These are phyloP conservation scores for Boletus rubescentipes DNA, from an alignment of 768 basidiomycete species.

Conservation along the genomic window DNA sequence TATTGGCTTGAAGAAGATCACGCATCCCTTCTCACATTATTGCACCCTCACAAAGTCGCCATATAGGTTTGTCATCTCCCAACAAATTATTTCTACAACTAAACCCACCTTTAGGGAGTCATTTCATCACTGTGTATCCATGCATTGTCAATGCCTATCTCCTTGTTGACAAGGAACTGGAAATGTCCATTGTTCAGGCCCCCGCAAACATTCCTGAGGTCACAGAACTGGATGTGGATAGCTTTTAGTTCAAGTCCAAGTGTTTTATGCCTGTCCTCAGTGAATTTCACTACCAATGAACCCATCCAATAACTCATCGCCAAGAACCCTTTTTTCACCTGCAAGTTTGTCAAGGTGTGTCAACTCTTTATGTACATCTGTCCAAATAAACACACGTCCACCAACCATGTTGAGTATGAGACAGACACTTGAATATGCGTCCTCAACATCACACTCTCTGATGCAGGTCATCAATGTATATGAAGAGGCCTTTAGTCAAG, in stretches of 20 bases:
- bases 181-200: constrained; percentile 69
- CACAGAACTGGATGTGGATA: constrained; percentile 71
- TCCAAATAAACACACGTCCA: constrained; percentile 79
- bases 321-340: constrained; percentile 60
- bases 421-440: constrained; percentile 96
- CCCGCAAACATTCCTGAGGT: constrained; percentile 17
- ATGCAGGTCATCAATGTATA: constrained; percentile 87
- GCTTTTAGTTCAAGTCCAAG: constrained; percentile 90
- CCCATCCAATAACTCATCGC: constrained; percentile 81
- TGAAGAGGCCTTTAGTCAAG: constrained; percentile 75
- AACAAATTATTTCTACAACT: background rate
- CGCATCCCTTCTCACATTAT: constrained; percentile 68
- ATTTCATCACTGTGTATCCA: constrained; percentile 83
- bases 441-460: constrained; percentile 90
- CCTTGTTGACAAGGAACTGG: constrained; percentile 89
- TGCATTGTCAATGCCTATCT: constrained; percentile 89
- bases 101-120: constrained; percentile 55
- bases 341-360: constrained; percentile 73
- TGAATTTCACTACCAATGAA: constrained; percentile 80
- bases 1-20: constrained; percentile 78
- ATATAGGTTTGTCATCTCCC: constrained; percentile 54
- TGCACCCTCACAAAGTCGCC: constrained; percentile 70
- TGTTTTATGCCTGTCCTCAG: constrained; percentile 95
- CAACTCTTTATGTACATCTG: constrained; percentile 93
- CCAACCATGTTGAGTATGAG: constrained; percentile 92